Evolutionary conservation across 768 basidiomycete species (phyloP).

Genomic region (Serendipita sp.): DNA sequence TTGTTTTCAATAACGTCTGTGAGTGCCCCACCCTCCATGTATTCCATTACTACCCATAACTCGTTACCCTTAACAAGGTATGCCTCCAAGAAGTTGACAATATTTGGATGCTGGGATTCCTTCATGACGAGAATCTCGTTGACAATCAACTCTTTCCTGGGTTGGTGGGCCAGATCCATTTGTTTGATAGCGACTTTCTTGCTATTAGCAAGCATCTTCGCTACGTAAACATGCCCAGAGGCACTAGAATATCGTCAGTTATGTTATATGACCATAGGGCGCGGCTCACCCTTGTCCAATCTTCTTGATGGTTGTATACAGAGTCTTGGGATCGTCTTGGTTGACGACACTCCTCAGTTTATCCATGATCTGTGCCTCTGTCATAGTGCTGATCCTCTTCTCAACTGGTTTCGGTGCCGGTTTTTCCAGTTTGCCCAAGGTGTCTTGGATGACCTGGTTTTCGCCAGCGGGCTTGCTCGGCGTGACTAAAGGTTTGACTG

Average conservation of each 20-base stretch:
- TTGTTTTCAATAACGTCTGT: constrained; percentile 98
- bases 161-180: constrained; percentile 91
- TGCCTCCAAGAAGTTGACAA: constrained; percentile 87
- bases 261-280: not conserved
- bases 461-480: constrained; percentile 51
- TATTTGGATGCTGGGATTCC: constrained; percentile 91
- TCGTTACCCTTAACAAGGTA: constrained; percentile 79
- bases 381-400: constrained; percentile 90
- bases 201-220: constrained; percentile 69
- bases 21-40: constrained; percentile 94
- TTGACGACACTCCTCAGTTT: constrained; percentile 81
- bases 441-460: constrained; percentile 39
- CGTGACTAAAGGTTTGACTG: constrained; percentile 62
- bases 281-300: constrained; percentile 85
- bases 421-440: constrained; percentile 48
- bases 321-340: constrained; percentile 66
- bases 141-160: constrained; percentile 91
- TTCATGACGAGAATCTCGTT: constrained; percentile 99
- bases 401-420: constrained; percentile 41
- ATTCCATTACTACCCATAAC: constrained; percentile 98
- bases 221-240: constrained; percentile 94
- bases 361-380: constrained; percentile 96
- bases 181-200: constrained; percentile 95
- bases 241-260: constrained; percentile 36
- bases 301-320: constrained; percentile 97